Evolutionary conservation across 495 filamentous ascomycete genomes (phyloP), one percentile per base, ranked within the genome.

Genomic region (Aspergillus saccharolyticus): DNA sequence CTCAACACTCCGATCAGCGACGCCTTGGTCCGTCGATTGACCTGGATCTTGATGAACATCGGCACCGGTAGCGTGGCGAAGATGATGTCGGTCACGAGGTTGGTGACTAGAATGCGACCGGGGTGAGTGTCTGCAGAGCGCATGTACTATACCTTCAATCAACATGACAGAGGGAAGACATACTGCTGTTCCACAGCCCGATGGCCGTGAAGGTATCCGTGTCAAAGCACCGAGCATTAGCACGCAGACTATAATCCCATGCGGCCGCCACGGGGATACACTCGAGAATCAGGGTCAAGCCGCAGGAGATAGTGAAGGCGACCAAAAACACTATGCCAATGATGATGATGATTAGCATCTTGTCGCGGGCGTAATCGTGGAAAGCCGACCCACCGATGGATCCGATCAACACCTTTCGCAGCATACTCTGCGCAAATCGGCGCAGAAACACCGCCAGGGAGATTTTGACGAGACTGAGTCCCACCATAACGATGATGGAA

Each of bases 391-490:
- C 44, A 70, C 67, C 52, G 19, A 70, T 63, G 1, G 69, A 56
- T 15, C 54, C 56, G 43, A 80, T 66, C 14, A 76, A 65, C 25
- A 58, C 56, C 44, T 62, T 73, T 55, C 75, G 76, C 9, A 60
- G 54, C 44, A 47, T 43, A 18, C 62, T 60, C 1, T 59, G 63
- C 4, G 65, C 54, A 44, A 80, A 68, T 2, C 78, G 73, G 44
- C 78, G 49, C 24, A 80, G 56, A 55, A 80, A 78, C 16, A 80
- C 56, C 1, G 74, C 77, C 50, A 80, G 70, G 42, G 73, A 74
- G 51, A 78, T 55, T 59, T 82, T 82, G 22, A 76, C 73, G 16
- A 77, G 49, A 18, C 70, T 66, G 39, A 80, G 73, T 0, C 62
- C 70, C 55, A 66, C n/a, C 48, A 66, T 57, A 4, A 66, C 47